Base-by-base conservation (phyloP, 768 basidiomycete genomes). In the Tubosaeta sp. region DNA sequence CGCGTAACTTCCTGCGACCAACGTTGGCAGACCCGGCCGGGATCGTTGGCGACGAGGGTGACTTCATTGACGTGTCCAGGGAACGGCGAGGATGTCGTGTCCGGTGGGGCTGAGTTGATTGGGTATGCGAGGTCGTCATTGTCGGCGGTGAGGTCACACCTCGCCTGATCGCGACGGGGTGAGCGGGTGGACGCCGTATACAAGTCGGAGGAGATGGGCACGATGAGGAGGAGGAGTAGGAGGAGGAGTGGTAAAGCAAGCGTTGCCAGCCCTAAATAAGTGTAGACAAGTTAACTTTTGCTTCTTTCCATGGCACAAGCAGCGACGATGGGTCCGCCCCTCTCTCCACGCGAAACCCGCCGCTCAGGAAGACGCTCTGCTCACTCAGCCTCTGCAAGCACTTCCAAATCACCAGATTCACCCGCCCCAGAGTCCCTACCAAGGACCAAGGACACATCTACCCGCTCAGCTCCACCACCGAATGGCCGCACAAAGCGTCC, bases 381-480 rank as follows among this genome's bases (percentile, higher is more conserved):
- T 5, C 85, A 82, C 42, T 84, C 85, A 39, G 73, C 76, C 27
- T 86, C 85, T 17, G 77, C 82, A 29, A 82, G 82, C 69, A 76
- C 78, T 54, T 85, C 84, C 48, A 86, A 87, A 70, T 88, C 86
- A 22, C 84, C 88, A 59, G 84, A 86, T 69, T 86, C 86, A 16
- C 76, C 81, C 69, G 63, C 72, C 71, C 69, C 84, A 73, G 68
- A 78, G 53, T 64, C 69, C 43, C 59, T 68, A 34, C 73, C 66
- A 66, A 74, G 64, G 79, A 76, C 66, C 72, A 75, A 62, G 66
- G 63, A 67, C 62, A 60, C 52, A 72, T 71, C 60, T 70, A 41
- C 58, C 39, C 67, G 80, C 51, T 71, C 76, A 33, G 65, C 74
- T 33, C 69, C 67, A 32, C 57, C 63, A 33, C 66, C 64, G 62